These are phyloP conservation scores for Hymenoscyphus occultus DNA, from an alignment of 2,329 filamentous ascomycete genomes.

Conservation along the genomic window DNA sequence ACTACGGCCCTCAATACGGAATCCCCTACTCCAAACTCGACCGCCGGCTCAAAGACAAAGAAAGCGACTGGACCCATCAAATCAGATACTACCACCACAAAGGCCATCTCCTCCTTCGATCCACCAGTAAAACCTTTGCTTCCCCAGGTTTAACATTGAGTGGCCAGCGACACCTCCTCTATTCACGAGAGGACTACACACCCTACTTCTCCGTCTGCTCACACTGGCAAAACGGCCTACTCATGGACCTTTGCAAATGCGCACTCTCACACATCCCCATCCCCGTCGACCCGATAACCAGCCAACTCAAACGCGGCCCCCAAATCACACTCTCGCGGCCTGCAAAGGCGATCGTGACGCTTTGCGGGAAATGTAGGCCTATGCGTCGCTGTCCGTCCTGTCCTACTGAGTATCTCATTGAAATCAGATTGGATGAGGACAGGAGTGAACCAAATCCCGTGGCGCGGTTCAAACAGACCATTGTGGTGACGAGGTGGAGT, in stretches of 20 bases:
- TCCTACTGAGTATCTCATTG: constrained; percentile 60
- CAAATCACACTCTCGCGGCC: constrained; percentile 16
- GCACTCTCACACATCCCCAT: constrained; percentile 55
- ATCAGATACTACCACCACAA: constrained; percentile 53
- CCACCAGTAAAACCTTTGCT: constrained; percentile 53
- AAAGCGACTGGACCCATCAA: constrained; percentile 53
- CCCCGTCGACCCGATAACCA: constrained; percentile 38
- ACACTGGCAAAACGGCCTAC: constrained; percentile 59
- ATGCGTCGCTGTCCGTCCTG: constrained; percentile 61
- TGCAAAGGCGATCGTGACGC: constrained; percentile 44
- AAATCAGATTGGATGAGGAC: constrained; percentile 58
- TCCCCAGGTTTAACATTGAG: constrained; percentile 49
- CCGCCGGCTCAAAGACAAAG: constrained; percentile 49
- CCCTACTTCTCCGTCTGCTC: constrained; percentile 61
- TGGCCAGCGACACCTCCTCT: constrained; percentile 53
- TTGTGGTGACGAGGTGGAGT: constrained; percentile 60
- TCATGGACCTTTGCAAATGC: constrained; percentile 60
- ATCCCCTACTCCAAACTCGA: constrained; percentile 45
- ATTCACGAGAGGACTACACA: constrained; percentile 57
- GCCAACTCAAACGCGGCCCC: constrained; percentile 34
- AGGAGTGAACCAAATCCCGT: constrained; percentile 38
- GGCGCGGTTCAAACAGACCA: constrained; percentile 54
- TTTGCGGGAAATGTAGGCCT: constrained; percentile 55
- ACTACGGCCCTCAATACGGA: constrained; percentile 47
- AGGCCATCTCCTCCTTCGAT: constrained; percentile 55